Evolutionary conservation across 345 rosid genomes (phyloP), one percentile per base, ranked within the genome.

Genomic region (Salix caprea): DNA sequence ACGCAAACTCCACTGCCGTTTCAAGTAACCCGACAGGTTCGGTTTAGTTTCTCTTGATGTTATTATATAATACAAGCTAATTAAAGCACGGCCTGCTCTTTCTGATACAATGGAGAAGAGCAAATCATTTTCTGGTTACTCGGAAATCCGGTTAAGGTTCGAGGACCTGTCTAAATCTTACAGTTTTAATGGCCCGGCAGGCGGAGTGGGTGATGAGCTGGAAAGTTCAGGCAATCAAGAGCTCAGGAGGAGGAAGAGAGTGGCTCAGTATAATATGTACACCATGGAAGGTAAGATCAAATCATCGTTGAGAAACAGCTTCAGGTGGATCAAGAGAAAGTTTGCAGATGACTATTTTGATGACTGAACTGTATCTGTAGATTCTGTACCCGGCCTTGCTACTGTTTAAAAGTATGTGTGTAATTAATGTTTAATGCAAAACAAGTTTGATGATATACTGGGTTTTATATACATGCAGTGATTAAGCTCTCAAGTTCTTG

Each of bases 251-350:
- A 84, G 84, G 77, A 85, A 81, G 82, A 84, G 93, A 80, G 90
- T 89, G 74, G 91, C 91, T 9, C 82, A 83, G 64, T 89, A 89
- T 67, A 89, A 89, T 72, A 70, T 86, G 84, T 89, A 88, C 75
- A 69, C 85, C 56, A 71, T 70, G 82, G 89, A 89, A 84, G 89
- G 89, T 71, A 89, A 89, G 82, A 82, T 89, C 81, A 89, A 86
- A 73, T 85, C 88, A 6, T 84, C 88, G 2, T 56, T 89, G 30
- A 76, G 82, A 56, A 86, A 84, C 84, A 88, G 91, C 87, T 86
- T 86, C 78, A 89, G 88, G 85, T 89, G 93, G 93, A 88, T 89
- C 85, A 89, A 86, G 84, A 89, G 77, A 88, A 89, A 88, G 81
- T 82, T 88, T 74, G 26, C 67, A 0, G 77, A 76, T 24, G 79